Base-by-base conservation (phyloP, 257 asterid species). In the Ehretia macrophylla region DNA sequence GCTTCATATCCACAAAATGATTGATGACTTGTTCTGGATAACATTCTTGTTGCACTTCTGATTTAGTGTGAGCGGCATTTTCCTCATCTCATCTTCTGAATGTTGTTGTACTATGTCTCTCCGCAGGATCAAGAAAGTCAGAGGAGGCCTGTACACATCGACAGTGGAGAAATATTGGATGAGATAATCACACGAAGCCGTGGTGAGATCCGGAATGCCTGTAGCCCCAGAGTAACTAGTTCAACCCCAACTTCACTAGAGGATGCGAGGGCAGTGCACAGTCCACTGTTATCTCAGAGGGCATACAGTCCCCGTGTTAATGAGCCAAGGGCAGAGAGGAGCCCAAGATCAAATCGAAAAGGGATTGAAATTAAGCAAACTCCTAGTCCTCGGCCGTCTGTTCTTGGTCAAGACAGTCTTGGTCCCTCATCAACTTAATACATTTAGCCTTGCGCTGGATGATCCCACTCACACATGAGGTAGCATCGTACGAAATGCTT, bases 151-250 rank as follows among this genome's bases (percentile, higher is more conserved):
- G 40, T 64, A 18, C 73, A 47, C 55, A 58, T 78, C 42, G 90
- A 87, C 58, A 75, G 83, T 16, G 73, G 81, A 32, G 98, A 91
- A 70, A 66, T 80, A 20, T 69, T 90, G n/a, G 98, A 88, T 56
- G 91, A 77, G 50, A 82, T 91, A 5, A 75, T 91, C 50, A 91
- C 98, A 23, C 77, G 98, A 75, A 82, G 98, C 70, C 95, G 94
- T 32, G 98, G 96, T 13, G 96, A 91, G 74, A 82, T 91, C 6
- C 81, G 93, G 10, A 95, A 68, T 18, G 62, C 81, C 10, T 71
- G 79, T 51, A 91, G 96, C 70, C 96, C 96, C 5, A 81, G 74
- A 72, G 68, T 85, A 22, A 87, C 82, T 13, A 90, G 96, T 67
- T 78, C 91, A 17, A 83, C 83, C 9, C 81, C 82, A 35, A 73